phyloP scores from a whole-genome alignment of 2,329 filamentous ascomycete genomes.

The Ceratocystis papillata region DNA sequence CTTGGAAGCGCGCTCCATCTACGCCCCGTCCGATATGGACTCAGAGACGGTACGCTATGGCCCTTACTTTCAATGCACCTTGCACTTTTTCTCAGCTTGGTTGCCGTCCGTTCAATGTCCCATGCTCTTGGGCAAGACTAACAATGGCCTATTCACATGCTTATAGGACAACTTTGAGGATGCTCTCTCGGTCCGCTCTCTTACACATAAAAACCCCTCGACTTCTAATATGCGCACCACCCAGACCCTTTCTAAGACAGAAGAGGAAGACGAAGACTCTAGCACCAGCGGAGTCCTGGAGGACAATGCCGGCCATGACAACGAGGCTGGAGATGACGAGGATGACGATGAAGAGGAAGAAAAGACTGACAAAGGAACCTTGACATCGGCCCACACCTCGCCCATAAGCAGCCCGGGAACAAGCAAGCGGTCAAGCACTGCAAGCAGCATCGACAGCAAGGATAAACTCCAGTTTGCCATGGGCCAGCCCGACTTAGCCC shows the following conservation, averaged over 20 bases:
- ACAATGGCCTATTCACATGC: slow-evolving; percentile 3
- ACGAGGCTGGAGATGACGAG: slow-evolving; percentile 17
- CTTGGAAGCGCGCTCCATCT: slow-evolving; percentile 17
- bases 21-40: slow-evolving; percentile 22
- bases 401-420: slow-evolving; percentile 21
- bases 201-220: slow-evolving; percentile 40
- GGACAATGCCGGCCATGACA: slow-evolving; percentile 12
- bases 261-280: slow-evolving; percentile 29
- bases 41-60: slow-evolving; percentile 17
- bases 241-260: slow-evolving; percentile 20
- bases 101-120: neutral
- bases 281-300: slow-evolving; percentile 16
- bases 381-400: slow-evolving; percentile 23
- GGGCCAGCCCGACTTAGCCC: slow-evolving; percentile 21
- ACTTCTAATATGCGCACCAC: slow-evolving; percentile 5
- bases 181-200: slow-evolving; percentile 52
- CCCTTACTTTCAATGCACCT: neutral
- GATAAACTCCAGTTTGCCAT: slow-evolving; percentile 23
- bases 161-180: slow-evolving; percentile 71
- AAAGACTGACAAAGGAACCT: slow-evolving; percentile 23
- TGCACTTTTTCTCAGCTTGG: neutral
- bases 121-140: slow-evolving; percentile 11
- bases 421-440: slow-evolving; percentile 24
- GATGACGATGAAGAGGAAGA: slow-evolving; percentile 22
- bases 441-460: slow-evolving; percentile 23